These are phyloP conservation scores for Ashbya aceris DNA, from an alignment of 1,139 yeast species.

Conservation along the genomic window DNA sequence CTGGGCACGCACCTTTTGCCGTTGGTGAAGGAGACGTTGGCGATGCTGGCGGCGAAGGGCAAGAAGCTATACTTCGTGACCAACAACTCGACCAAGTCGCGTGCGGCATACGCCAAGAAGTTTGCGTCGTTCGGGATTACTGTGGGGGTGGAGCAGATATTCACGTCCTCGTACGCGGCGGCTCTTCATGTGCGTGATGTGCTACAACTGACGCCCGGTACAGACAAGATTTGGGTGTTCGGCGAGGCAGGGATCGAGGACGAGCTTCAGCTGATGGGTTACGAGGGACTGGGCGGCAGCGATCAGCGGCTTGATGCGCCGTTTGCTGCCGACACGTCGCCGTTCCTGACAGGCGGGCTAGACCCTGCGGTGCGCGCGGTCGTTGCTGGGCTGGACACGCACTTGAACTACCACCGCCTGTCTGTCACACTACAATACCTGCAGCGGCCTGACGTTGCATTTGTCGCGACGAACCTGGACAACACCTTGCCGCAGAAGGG, in stretches of 20 bases:
- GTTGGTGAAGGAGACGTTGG: conserved; percentile 57
- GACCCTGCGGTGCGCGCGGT: conserved; percentile 81
- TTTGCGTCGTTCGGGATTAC: conserved; percentile 65
- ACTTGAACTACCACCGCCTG: conserved; percentile 69
- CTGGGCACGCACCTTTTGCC: conserved; percentile 69
- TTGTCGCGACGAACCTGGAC: conserved; percentile 92
- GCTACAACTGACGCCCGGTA: conserved; percentile 51
- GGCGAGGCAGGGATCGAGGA: conserved; percentile 78
- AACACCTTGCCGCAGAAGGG: conserved; percentile 91
- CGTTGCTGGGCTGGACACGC: conserved; percentile 74
- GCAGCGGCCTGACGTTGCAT: conserved; percentile 55
- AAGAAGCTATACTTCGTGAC: conserved; percentile 84
- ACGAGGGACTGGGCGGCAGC: conserved; percentile 64
- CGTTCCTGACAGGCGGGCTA: conserved; percentile 39
- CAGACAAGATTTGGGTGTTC: conserved; percentile 74
- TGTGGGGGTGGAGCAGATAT: conserved; percentile 63
- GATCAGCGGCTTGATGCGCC: conserved; percentile 37
- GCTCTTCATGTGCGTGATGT: conserved; percentile 80
- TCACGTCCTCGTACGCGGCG: conserved; percentile 86
- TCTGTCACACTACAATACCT: conserved; percentile 79
- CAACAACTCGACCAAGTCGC: conserved; percentile 86
- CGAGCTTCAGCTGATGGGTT: conserved; percentile 62
- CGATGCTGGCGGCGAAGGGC: conserved; percentile 39
- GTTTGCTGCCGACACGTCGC: conserved; percentile 37
- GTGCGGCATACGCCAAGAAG: conserved; percentile 66